Evolutionary conservation across 345 rosid genomes (phyloP).

Genomic region (Eutrema heterophyllum): DNA sequence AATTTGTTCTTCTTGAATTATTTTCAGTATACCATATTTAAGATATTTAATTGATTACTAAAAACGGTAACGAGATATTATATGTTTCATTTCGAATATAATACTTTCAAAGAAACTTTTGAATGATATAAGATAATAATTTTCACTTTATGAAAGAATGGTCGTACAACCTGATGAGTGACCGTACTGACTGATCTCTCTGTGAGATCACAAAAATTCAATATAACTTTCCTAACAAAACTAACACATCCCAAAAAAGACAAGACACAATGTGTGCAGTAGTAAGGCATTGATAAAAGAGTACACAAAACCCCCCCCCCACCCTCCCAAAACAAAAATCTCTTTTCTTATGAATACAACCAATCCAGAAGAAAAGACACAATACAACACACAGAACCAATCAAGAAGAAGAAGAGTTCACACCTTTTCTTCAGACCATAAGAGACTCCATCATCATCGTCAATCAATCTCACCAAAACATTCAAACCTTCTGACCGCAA

Average conservation of each 20-base stretch:
- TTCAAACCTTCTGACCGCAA: constrained; percentile 15
- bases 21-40: not conserved
- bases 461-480: constrained; percentile 4
- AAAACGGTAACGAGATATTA: no score
- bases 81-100: not conserved
- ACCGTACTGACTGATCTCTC: constrained; percentile 25
- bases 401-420: not conserved
- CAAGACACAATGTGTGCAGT: not conserved
- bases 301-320: constrained; percentile 11
- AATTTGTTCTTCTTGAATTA: not conserved
- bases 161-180: constrained; percentile 22
- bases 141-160: constrained; percentile 28
- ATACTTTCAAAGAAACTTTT: not conserved
- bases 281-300: not conserved
- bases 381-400: constrained; percentile 11
- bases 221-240: not conserved
- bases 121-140: not conserved
- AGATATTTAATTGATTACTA: not conserved
- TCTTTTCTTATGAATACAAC: constrained; percentile 10
- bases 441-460: constrained; percentile 16
- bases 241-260: constrained; percentile 12
- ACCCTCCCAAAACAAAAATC: not conserved
- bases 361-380: constrained; percentile 14
- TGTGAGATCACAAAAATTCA: constrained; percentile 26
- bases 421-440: constrained; percentile 15